A percentile compares a stretch with the other conserved stretches of the same genome.
Conservation (phyloP, 2,329 filamentous ascomycete species). For the Rhinocladiella similis region DNA sequence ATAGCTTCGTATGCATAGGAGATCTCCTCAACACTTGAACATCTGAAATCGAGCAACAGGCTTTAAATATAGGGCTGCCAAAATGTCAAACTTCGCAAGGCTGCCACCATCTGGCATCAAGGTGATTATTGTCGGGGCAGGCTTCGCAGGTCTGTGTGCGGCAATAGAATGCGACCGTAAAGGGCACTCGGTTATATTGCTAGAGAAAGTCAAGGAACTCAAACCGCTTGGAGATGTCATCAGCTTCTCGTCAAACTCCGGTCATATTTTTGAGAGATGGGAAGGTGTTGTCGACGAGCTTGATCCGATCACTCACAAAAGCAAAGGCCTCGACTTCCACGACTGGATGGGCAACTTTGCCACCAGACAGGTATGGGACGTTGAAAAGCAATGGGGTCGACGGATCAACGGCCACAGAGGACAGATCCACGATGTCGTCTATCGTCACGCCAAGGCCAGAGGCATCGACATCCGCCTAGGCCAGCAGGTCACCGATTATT, state of each 20-base stretch:
- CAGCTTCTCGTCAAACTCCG: slow-evolving; percentile 33
- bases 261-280: slow-evolving; percentile 33
- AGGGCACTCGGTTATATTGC: slow-evolving; percentile 30
- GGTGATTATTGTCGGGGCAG: slow-evolving; percentile 53
- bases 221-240: slow-evolving; percentile 53
- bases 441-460: slow-evolving; percentile 31
- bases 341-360: slow-evolving; percentile 34
- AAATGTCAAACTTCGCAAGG: slow-evolving; percentile 20
- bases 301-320: slow-evolving; percentile 35
- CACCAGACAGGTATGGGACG: slow-evolving; percentile 36
- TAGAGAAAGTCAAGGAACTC: slow-evolving; percentile 49
- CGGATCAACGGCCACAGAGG: slow-evolving; percentile 38
- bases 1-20: not conserved
- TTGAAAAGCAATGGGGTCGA: slow-evolving; percentile 33
- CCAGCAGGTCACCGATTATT: slow-evolving; percentile 34
- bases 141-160: slow-evolving; percentile 37
- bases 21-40: not conserved
- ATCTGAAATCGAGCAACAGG: not conserved
- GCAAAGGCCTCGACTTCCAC: slow-evolving; percentile 32
- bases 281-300: slow-evolving; percentile 37
- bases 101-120: slow-evolving; percentile 44
- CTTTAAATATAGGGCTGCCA: not conserved
- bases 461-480: slow-evolving; percentile 35
- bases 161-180: slow-evolving; percentile 35
- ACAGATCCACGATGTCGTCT: slow-evolving; percentile 37